phyloP scores from a whole-genome alignment of 139 green algal species.

The Prasinococcaceae sp. region DNA sequence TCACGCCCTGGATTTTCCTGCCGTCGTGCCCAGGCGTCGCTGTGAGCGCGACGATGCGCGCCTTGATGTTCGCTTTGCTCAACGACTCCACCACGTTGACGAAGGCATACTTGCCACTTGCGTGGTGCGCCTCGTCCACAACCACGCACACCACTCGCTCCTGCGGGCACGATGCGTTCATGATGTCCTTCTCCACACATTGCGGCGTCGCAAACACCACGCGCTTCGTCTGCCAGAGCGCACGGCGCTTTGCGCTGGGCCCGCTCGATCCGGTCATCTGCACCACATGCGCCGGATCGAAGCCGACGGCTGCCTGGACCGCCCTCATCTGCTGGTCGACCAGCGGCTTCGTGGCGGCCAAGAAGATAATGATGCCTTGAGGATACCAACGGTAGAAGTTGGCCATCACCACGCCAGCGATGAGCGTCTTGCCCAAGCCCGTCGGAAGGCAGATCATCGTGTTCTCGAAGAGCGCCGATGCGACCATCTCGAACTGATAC shows the following conservation, averaged over 20 bases:
- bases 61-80: conserved; percentile 28
- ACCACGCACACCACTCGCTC: conserved; percentile 66
- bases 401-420: conserved; percentile 85
- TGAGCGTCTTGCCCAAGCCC: conserved; percentile 89
- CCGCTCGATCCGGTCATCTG: conserved; percentile 21
- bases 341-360: conserved; percentile 78
- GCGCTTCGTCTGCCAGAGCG: conserved; percentile 43
- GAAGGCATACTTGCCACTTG: conserved; percentile 51
- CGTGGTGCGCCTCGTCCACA: conserved; percentile 85
- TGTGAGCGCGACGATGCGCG: conserved; percentile 68
- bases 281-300: conserved; percentile 36
- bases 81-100: conserved; percentile 25
- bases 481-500: conserved; percentile 30
- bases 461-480: conserved; percentile 65
- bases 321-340: conserved; percentile 81
- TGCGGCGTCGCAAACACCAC: conserved; percentile 88
- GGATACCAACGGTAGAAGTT: conserved; percentile 91
- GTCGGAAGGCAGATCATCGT: conserved; percentile 88
- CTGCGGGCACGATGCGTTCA: conserved; percentile 24
- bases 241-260: conserved; percentile 15
- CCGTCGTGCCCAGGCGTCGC: conserved; percentile 66
- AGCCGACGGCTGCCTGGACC: conserved; percentile 53
- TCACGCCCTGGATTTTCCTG: conserved; percentile 51
- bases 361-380: conserved; percentile 51
- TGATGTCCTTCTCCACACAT: conserved; percentile 73